These are phyloP conservation scores for Dactylonectria estremocensis DNA, from an alignment of 2,329 filamentous ascomycete species.

Conservation along the genomic window DNA sequence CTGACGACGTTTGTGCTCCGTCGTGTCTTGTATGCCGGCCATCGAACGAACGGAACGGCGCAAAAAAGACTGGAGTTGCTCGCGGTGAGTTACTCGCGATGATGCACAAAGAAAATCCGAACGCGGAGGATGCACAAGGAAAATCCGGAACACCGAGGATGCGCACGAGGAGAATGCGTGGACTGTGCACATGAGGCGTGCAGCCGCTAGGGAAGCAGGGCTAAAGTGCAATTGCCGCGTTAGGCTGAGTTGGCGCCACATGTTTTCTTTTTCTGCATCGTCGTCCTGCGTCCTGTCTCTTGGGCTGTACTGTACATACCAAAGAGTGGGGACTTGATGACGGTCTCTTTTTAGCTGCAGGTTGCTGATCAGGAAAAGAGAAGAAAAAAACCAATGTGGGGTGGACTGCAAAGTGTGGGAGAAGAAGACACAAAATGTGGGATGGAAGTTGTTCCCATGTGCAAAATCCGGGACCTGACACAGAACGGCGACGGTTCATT, in stretches of 20 bases:
- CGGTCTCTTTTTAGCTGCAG: not conserved
- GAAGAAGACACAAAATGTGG: no score
- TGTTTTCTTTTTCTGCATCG: not conserved
- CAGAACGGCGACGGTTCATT: slow-evolving; percentile 6
- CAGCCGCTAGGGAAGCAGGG: slow-evolving; percentile 13
- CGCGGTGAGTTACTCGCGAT: not conserved
- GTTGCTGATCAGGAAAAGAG: no score
- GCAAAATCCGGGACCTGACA: slow-evolving; percentile 15
- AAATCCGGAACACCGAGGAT: not conserved
- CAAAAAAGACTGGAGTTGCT: not conserved
- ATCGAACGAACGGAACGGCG: not conserved
- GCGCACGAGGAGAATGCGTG: not conserved
- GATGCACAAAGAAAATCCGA: no score
- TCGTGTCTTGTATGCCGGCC: not conserved
- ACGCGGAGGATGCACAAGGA: not conserved
- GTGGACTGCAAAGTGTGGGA: not conserved
- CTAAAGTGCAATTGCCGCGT: slow-evolving; percentile 21
- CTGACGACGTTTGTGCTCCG: not conserved
- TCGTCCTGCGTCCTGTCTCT: slow-evolving; percentile 24
- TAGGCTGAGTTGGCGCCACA: slow-evolving; percentile 9
- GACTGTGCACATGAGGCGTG: not conserved
- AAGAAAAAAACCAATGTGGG: not conserved
- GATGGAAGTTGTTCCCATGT: not conserved
- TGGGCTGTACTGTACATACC: not conserved
- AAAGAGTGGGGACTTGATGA: not conserved